A percentile compares a stretch with the other conserved stretches of the same genome.
These are phyloP conservation scores for Adenanthera pavonina DNA, from an alignment of 306 rosid genomes.

Conservation along the genomic window DNA sequence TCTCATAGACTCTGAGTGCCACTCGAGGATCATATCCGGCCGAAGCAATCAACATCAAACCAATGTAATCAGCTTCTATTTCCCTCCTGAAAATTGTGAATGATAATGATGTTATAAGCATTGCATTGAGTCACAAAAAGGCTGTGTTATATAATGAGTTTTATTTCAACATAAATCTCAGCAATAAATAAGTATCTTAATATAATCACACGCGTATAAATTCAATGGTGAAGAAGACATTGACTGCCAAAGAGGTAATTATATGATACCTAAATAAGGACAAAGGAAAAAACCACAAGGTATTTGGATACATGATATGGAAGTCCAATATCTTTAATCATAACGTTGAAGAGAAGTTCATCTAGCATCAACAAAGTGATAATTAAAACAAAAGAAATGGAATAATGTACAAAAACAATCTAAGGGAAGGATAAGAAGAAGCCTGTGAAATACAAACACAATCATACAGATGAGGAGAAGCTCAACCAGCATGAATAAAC, in stretches of 20 bases:
- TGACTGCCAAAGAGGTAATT: background rate
- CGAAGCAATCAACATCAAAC: conserved; percentile 71
- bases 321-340: too few relatives aligned
- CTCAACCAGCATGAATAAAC: background rate
- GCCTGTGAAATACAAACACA: too few relatives aligned
- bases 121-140: background rate
- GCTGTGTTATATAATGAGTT: background rate
- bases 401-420: too few relatives aligned
- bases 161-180: background rate
- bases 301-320: background rate
- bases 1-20: conserved; percentile 75
- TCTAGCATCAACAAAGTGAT: too few relatives aligned
- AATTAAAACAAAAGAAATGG: background rate
- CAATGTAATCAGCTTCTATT: conserved; percentile 89
- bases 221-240: conserved; percentile 4
- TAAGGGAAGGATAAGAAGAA: too few relatives aligned
- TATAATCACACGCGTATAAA: background rate
- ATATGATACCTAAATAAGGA: background rate
- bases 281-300: background rate
- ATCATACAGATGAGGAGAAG: background rate
- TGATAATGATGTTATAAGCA: background rate
- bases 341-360: too few relatives aligned
- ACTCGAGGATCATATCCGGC: conserved; percentile 81
- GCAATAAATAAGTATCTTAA: background rate
- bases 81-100: conserved; percentile 64